Evolutionary conservation across 129 eudicot species (phyloP).

Genomic region (Dittrichia graveolens): DNA sequence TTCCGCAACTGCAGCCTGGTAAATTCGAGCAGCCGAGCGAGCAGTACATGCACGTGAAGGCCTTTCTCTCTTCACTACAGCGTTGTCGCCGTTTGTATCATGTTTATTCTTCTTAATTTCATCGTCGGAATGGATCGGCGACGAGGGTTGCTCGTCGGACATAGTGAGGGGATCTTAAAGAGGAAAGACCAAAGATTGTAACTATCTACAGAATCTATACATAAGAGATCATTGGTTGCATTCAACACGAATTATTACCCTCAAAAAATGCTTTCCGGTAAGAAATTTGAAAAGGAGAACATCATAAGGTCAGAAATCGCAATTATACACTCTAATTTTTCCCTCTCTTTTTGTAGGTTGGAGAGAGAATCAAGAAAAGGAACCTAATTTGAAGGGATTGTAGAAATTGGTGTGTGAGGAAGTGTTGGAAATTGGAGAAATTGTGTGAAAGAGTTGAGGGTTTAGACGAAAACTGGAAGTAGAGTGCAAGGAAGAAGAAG

Average conservation of each 20-base stretch:
- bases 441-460: neutral
- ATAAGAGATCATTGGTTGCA: slow-evolving; percentile 53
- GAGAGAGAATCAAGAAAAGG: slow-evolving; percentile 16
- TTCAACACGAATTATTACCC: slow-evolving; percentile 7
- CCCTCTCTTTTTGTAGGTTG: slow-evolving; percentile 7
- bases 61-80: slow-evolving; percentile 63
- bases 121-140: slow-evolving; percentile 57
- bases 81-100: slow-evolving; percentile 19
- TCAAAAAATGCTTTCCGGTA: neutral
- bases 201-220: slow-evolving; percentile 37
- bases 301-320: slow-evolving; percentile 2
- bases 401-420: slow-evolving; percentile 3
- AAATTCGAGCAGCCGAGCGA: slow-evolving; percentile 63
- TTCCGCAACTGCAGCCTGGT: slow-evolving; percentile 71
- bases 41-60: slow-evolving; percentile 95
- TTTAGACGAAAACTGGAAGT: slow-evolving; percentile 19
- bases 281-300: neutral
- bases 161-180: slow-evolving; percentile 54
- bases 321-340: neutral
- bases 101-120: slow-evolving; percentile 21
- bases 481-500: slow-evolving; percentile 10
- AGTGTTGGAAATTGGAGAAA: slow-evolving; percentile 11
- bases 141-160: slow-evolving; percentile 46
- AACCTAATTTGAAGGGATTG: slow-evolving; percentile 10
- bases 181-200: slow-evolving; percentile 18